A percentile compares a stretch with the other conserved stretches of the same genome.
Evolutionary conservation across 2,329 filamentous ascomycete species (phyloP).

Genomic region (Drechslerella stenobrocha): DNA sequence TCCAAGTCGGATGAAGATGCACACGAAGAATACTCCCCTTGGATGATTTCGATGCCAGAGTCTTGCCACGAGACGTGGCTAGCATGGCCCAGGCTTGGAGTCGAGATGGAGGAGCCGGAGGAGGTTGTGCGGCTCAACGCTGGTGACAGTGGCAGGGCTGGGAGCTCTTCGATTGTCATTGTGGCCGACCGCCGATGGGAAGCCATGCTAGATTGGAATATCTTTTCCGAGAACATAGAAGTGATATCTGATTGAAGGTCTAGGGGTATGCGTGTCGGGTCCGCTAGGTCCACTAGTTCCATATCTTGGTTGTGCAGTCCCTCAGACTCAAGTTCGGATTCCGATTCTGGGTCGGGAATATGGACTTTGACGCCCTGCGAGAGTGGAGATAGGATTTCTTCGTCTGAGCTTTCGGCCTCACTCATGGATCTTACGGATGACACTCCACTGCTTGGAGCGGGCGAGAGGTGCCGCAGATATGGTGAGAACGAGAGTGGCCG

Average conservation of each 20-base stretch:
- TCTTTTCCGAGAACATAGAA: slow-evolving; percentile 30
- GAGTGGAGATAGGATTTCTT: slow-evolving; percentile 29
- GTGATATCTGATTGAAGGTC: slow-evolving; percentile 35
- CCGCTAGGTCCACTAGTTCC: slow-evolving; percentile 13
- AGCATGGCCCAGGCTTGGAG: slow-evolving; percentile 10
- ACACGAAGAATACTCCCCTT: slow-evolving; percentile 46
- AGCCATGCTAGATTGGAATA: slow-evolving; percentile 6
- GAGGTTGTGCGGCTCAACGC: slow-evolving; percentile 36
- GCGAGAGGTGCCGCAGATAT: slow-evolving; percentile 43
- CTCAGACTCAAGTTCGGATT: slow-evolving; percentile 35
- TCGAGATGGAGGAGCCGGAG: slow-evolving; percentile 21
- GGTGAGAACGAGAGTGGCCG: slow-evolving; percentile 43
- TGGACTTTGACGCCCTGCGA: slow-evolving; percentile 35
- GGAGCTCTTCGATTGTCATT: slow-evolving; percentile 45
- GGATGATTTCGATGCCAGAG: slow-evolving; percentile 41
- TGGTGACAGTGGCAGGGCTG: slow-evolving; percentile 40
- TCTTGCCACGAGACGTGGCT: slow-evolving; percentile 43
- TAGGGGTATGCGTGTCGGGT: slow-evolving; percentile 26
- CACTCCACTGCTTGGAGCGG: slow-evolving; percentile 38
- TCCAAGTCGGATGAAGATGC: slow-evolving; percentile 38
- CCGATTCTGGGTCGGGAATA: slow-evolving; percentile 40
- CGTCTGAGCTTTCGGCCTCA: slow-evolving; percentile 41
- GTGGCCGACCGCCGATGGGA: slow-evolving; percentile 12
- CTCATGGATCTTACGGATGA: slow-evolving; percentile 42
- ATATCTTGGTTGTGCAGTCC: slow-evolving; percentile 6